A percentile compares a stretch with the other conserved stretches of the same genome.
These are phyloP conservation scores for Pseudoscleropodium purum DNA, from an alignment of 225 moss, liverwort and hornwort species.

Conservation along the genomic window DNA sequence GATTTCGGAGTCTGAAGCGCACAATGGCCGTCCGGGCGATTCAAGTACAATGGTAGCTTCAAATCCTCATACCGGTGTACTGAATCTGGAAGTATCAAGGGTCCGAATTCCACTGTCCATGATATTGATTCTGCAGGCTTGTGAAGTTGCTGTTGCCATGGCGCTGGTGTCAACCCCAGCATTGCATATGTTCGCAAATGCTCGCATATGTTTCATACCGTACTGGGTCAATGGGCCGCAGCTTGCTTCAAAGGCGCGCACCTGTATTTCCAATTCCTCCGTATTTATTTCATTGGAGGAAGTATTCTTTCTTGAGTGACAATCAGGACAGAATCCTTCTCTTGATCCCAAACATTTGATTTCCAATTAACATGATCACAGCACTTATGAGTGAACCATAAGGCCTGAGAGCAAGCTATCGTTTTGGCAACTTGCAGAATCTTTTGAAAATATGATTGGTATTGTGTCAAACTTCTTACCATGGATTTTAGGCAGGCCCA, in stretches of 20 bases:
- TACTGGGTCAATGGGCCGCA: conserved; percentile 84
- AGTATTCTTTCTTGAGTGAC: neutral
- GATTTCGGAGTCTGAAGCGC: neutral
- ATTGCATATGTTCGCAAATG: conserved; percentile 89
- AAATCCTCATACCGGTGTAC: conserved; percentile 7
- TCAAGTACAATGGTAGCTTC: neutral
- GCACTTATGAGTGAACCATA: neutral
- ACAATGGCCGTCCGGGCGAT: neutral
- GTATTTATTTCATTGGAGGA: neutral
- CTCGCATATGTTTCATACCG: conserved; percentile 95
- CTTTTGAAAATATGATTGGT: neutral
- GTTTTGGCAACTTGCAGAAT: neutral
- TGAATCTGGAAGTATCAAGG: conserved; percentile 41
- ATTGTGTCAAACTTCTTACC: conserved; percentile 19
- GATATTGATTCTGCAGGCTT: conserved; percentile 34
- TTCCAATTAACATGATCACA: neutral
- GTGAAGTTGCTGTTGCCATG: conserved; percentile 32
- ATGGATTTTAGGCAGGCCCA: conserved; percentile 78
- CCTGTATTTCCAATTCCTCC: conserved; percentile 23
- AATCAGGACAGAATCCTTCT: neutral
- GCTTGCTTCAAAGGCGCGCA: conserved; percentile 61
- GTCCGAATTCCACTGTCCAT: conserved; percentile 17
- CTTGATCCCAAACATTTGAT: neutral
- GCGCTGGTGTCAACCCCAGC: conserved; percentile 29
- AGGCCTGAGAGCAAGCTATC: neutral